Base-by-base conservation (phyloP, 2,329 filamentous ascomycete genomes). In the Epichloe gansuensis region DNA sequence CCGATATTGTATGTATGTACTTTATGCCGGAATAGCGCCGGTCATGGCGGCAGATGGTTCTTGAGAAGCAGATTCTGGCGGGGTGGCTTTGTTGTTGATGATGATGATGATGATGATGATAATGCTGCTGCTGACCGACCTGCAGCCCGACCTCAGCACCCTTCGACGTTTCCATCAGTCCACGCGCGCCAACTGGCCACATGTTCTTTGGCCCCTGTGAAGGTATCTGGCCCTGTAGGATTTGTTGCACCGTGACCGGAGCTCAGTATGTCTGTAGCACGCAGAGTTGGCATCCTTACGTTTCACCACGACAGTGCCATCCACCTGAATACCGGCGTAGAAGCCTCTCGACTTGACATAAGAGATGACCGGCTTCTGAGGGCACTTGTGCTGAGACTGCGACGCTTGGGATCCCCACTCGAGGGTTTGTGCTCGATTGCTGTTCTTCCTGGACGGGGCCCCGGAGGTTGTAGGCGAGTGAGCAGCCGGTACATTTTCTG, bases 341-440 rank as follows among this genome's bases (percentile, higher is more conserved):
- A 95, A 82, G 4, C 91, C 91, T 50, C 89, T 81, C 47, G 85
- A 91, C 71, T 95, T 95, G 69, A 95, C 81, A 65, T 95, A 95
- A 2, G 72, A 74, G 53, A 76, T 77, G n/a, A 76, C 74, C 3
- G 75, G 74, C 59, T 63, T 65, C 2, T 21, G 55, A 62, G 58
- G 23, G 56, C 52, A 39, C 61, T 64, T 15, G 62, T 56, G 41
- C 63, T 63, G 39, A 63, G 56, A 47, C 62, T 65, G 31, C 66
- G 62, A 5, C 66, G 59, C 28, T 65, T 60, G 6, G 56, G 25
- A 23, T 52, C 45, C 39, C 59, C 59, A 7, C 8, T 17, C 5
- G 57, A 61, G 51, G 62, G 63, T 51, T 64, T 63, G 55, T 62
- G 38, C 59, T 60, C n/a, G 52, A 52, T 2, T 58, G 50, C 9